phyloP scores from a whole-genome alignment of 768 basidiomycete genomes.

The Hydnum rufescens region DNA sequence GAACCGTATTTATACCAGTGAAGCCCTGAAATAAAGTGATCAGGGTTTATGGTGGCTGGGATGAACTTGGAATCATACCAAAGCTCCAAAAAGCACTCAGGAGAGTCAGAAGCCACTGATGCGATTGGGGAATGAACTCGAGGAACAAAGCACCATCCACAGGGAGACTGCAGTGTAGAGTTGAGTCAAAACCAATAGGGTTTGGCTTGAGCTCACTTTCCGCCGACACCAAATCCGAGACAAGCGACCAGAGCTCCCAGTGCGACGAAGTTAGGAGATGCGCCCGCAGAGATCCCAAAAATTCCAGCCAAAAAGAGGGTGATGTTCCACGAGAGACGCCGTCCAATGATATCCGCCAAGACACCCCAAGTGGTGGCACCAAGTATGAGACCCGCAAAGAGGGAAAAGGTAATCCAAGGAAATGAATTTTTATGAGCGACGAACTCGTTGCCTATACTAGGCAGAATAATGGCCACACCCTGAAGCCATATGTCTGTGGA shows the following conservation, averaged over 20 bases:
- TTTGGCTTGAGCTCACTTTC: too few species aligned
- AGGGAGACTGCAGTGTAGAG: too few species aligned
- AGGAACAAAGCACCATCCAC: constrained; percentile 63
- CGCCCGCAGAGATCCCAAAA: constrained; percentile 45
- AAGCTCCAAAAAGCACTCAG: constrained; percentile 65
- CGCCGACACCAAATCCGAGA: constrained; percentile 51
- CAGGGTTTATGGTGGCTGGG: too few species aligned
- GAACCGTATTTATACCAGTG: too few species aligned
- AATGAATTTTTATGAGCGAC: constrained; percentile 26
- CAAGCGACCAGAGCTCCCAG: constrained; percentile 26
- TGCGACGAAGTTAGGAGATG: constrained; percentile 32
- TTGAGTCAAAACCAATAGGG: too few species aligned
- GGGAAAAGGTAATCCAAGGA: constrained; percentile 45
- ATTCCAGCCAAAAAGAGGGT: constrained; percentile 47
- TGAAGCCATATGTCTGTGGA: neutral
- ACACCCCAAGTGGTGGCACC: constrained; percentile 48
- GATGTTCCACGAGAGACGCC: constrained; percentile 36
- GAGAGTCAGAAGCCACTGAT: constrained; percentile 57
- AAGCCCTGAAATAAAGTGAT: too few species aligned
- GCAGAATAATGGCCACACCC: neutral
- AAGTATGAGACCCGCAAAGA: constrained; percentile 49
- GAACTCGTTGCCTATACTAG: constrained; percentile 42
- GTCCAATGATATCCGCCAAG: constrained; percentile 18
- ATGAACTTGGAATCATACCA: too few species aligned
- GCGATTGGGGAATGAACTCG: constrained; percentile 49